Conservation (phyloP, 2,329 filamentous ascomycete genomes). For the Tolypocladium tropicale region DNA sequence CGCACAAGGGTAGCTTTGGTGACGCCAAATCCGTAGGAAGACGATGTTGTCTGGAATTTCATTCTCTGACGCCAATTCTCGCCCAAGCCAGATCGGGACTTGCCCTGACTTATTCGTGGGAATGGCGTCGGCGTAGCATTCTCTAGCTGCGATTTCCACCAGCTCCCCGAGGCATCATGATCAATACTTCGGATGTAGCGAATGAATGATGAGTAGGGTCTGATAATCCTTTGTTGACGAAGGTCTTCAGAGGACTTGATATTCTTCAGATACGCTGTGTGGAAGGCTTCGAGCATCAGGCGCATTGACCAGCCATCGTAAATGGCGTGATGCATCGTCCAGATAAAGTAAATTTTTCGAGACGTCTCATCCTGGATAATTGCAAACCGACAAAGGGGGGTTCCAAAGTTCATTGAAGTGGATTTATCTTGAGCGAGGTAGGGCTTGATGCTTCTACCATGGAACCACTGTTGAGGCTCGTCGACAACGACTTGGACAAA, state of each 20-base stretch:
- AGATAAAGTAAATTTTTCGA: slow-evolving; percentile 7
- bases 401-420: not conserved
- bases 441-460: not conserved
- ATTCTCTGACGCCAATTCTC: not conserved
- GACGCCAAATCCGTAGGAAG: not conserved
- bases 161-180: not conserved
- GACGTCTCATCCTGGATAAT: not conserved
- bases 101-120: not conserved
- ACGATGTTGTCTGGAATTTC: not conserved
- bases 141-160: not conserved
- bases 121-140: not conserved
- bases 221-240: not conserved
- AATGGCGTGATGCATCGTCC: slow-evolving; percentile 14
- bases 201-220: not conserved
- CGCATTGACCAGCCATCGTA: slow-evolving; percentile 17
- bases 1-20: not conserved
- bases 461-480: not conserved
- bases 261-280: slow-evolving; percentile 1
- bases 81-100: not conserved
- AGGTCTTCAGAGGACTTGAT: not conserved
- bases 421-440: not conserved
- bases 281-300: slow-evolving; percentile 6
- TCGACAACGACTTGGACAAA: not conserved
- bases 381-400: not conserved
- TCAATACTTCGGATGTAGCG: not conserved